Conservation (phyloP, 768 basidiomycete genomes). For the Leccinum uliginosum region DNA sequence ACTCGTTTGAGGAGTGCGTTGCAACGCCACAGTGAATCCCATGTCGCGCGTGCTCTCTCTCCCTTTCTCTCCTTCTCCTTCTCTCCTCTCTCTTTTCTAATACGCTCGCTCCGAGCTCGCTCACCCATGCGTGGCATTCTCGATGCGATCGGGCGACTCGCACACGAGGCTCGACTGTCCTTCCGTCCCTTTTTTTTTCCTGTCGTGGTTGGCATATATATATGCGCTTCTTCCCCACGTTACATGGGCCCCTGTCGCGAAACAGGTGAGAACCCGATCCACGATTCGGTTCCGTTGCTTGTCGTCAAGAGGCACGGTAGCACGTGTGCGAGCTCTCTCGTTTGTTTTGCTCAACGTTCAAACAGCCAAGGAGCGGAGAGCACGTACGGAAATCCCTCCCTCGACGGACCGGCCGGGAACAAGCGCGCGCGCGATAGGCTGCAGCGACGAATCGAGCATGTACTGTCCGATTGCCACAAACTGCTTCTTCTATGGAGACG, state of each 20-base stretch:
- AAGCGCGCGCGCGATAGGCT: not conserved
- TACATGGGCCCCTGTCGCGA: constrained; percentile 5
- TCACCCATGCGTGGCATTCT: not conserved
- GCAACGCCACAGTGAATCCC: not conserved
- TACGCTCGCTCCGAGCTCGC: not conserved
- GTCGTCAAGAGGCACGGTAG: not conserved
- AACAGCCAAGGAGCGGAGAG: not conserved
- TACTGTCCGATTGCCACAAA: not conserved
- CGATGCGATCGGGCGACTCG: not conserved
- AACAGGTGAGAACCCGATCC: not conserved
- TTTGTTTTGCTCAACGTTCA: not conserved
- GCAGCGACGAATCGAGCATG: not conserved
- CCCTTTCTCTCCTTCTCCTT: too few relatives aligned
- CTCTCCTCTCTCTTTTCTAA: not conserved
- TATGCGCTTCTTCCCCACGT: constrained; percentile 12
- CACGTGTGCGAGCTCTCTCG: not conserved
- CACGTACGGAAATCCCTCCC: not conserved
- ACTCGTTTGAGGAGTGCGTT: not conserved
- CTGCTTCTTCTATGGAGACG: not conserved
- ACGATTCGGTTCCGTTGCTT: not conserved
- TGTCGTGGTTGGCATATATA: not conserved
- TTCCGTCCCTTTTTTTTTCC: not conserved
- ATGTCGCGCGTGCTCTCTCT: not conserved
- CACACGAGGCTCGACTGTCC: not conserved
- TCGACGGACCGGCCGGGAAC: not conserved